Conservation (phyloP, 345 rosid genomes). For the Syzygium aromaticum region DNA sequence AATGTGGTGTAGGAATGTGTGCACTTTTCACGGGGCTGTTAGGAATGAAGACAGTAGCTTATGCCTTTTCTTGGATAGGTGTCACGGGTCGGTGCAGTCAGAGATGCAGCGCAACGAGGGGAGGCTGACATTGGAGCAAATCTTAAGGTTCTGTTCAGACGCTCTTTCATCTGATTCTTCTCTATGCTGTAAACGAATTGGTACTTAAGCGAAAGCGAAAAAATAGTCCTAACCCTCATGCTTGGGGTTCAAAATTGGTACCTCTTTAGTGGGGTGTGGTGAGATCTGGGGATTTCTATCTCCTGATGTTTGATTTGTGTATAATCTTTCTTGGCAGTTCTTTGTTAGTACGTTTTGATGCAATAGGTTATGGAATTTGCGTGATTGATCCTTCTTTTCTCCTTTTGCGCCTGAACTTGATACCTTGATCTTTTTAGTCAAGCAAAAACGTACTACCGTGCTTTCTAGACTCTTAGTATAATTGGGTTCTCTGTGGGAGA, state of each 20-base stretch:
- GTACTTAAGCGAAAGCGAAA: not conserved
- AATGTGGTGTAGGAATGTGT: slow-evolving; percentile 94
- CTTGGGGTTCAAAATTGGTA: not conserved
- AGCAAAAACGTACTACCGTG: not conserved
- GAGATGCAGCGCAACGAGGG: slow-evolving; percentile 92
- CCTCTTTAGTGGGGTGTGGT: not conserved
- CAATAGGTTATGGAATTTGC: not conserved
- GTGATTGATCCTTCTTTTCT: not conserved
- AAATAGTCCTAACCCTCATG: not conserved
- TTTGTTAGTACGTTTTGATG: not conserved
- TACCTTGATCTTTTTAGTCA: not conserved
- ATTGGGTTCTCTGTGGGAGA: not conserved
- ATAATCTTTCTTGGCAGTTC: not conserved
- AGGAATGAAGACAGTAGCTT: slow-evolving; percentile 50
- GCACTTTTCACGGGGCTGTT: slow-evolving; percentile 79
- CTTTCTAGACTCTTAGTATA: not conserved
- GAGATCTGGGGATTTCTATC: not conserved
- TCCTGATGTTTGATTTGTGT: not conserved
- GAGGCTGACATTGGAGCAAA: slow-evolving; percentile 92
- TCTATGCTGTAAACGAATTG: not conserved
- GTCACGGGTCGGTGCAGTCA: slow-evolving; percentile 77
- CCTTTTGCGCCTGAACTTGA: not conserved
- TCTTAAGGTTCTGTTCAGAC: slow-evolving; percentile 48
- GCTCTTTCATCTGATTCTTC: not conserved
- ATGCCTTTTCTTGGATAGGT: slow-evolving; percentile 75